These are phyloP conservation scores for Plasmodium gonderi DNA, from an alignment of 169 alveolate species.

Conservation along the genomic window DNA sequence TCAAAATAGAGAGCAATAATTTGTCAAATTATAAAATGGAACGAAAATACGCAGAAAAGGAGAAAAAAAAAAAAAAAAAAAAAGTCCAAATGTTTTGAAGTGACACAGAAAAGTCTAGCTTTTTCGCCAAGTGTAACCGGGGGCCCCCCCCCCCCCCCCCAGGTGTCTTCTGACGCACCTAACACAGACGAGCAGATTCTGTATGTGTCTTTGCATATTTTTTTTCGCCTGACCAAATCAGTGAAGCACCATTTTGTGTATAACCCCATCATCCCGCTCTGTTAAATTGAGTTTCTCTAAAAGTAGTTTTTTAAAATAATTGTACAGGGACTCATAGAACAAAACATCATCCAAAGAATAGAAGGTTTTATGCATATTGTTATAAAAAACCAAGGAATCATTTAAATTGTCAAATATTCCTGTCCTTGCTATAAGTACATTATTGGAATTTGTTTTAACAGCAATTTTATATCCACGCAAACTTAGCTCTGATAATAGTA, in stretches of 20 bases:
- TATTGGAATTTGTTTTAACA: constrained; percentile 14
- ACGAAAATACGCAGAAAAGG: no score
- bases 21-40: no score
- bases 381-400: constrained; percentile 9
- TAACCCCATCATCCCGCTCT: constrained; percentile 18
- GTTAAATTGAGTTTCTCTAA: constrained; percentile 32
- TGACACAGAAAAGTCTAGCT: no score
- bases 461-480: constrained; percentile 68
- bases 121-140: no score
- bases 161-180: no score
- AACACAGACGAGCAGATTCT: no score
- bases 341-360: constrained; percentile 64
- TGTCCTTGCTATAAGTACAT: constrained; percentile 38
- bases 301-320: constrained; percentile 39
- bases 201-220: not conserved
- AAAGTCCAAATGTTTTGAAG: no score
- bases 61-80: no score
- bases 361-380: constrained; percentile 1
- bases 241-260: constrained; percentile 6
- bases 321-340: constrained; percentile 8
- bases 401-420: constrained; percentile 26
- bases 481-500: constrained; percentile 37
- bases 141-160: no score
- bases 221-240: not conserved
- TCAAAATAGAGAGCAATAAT: no score